phyloP scores from a whole-genome alignment of 2,329 filamentous ascomycete species.

The Stylonectria norvegica region DNA sequence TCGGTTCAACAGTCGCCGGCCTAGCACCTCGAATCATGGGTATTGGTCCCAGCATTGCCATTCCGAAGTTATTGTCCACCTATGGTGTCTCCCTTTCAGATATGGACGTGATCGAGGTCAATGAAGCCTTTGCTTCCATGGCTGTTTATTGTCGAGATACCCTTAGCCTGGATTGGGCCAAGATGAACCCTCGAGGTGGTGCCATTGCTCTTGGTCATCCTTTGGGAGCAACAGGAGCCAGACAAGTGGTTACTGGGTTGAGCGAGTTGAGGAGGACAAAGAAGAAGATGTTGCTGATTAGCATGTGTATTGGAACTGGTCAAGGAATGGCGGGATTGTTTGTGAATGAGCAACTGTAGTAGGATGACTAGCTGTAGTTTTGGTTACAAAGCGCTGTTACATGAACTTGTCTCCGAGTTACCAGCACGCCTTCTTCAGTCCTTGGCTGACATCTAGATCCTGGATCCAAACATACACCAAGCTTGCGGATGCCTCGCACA shows the following conservation, averaged over 20 bases:
- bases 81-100: conserved; percentile 76
- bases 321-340: conserved; percentile 67
- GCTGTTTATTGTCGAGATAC: conserved; percentile 84
- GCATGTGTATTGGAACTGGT: conserved; percentile 78
- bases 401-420: no score
- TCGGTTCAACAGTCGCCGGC: conserved; percentile 85
- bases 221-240: conserved; percentile 71
- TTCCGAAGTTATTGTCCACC: conserved; percentile 79
- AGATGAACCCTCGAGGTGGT: conserved; percentile 79
- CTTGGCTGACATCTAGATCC: no score
- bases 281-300: conserved; percentile 88
- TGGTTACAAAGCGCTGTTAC: not conserved
- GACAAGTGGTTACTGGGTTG: conserved; percentile 85
- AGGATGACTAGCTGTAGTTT: not conserved
- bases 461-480: no score
- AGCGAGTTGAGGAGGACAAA: conserved; percentile 79
- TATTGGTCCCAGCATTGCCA: conserved; percentile 73
- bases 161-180: conserved; percentile 66
- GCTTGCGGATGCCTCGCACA: no score
- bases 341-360: conserved; percentile 52
- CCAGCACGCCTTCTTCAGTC: no score
- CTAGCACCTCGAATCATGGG: conserved; percentile 95
- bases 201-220: conserved; percentile 83
- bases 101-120: conserved; percentile 87
- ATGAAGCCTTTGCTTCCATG: conserved; percentile 98